A percentile compares a stretch with the other conserved stretches of the same genome.
phyloP scores from a whole-genome alignment of 2,329 filamentous ascomycete species.

The Pleoardoris graminearum region DNA sequence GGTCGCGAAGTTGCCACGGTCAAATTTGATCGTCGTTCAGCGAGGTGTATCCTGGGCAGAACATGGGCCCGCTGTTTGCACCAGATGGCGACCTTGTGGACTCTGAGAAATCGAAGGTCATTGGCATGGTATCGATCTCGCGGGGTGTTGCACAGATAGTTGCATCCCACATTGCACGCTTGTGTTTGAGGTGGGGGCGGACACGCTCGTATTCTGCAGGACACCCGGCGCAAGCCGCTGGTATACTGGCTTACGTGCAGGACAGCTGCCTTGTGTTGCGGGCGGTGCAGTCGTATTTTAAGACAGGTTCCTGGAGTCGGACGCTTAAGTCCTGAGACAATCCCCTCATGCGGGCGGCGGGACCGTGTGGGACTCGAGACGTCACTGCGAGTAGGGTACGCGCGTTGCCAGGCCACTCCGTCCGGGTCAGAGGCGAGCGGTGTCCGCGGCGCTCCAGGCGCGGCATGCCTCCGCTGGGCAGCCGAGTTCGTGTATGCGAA shows the following conservation, averaged over 20 bases:
- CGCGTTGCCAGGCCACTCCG: no score
- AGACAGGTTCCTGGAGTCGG: constrained; percentile 6
- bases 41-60: neutral
- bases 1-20: no score
- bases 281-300: constrained; percentile 11
- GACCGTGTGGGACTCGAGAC: neutral
- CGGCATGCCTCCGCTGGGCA: no score
- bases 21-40: neutral
- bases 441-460: no score
- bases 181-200: constrained; percentile 3
- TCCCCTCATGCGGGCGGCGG: neutral
- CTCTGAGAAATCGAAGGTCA: neutral
- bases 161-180: neutral
- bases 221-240: neutral
- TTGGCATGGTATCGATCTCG: no score
- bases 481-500: no score
- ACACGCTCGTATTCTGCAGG: neutral
- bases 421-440: no score
- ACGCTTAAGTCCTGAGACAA: constrained; percentile 6
- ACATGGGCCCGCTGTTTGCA: neutral
- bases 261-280: neutral
- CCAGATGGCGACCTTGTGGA: neutral
- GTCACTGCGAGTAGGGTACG: neutral
- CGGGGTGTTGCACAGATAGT: no score
- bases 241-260: neutral